phyloP scores from a whole-genome alignment of 1,284 basidiomycete species.

The Trichosporon coremiiforme region DNA sequence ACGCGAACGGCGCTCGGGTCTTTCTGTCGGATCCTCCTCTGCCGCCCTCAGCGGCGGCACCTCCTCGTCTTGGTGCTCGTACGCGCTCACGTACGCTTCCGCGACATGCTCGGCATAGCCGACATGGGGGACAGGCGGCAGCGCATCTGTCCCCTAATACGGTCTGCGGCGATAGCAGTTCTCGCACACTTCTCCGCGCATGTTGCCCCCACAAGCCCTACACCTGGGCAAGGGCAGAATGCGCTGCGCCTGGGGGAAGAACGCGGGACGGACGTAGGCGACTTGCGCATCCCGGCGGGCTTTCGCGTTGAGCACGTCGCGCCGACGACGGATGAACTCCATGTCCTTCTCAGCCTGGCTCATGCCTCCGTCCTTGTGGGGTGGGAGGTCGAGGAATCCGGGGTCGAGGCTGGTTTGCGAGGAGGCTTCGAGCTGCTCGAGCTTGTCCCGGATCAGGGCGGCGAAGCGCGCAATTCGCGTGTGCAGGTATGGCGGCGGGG shows the following conservation, averaged over 20 bases:
- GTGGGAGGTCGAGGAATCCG: slow-evolving; percentile 29
- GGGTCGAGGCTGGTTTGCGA: slow-evolving; percentile 35
- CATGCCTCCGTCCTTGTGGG: slow-evolving; percentile 28
- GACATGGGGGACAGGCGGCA: background rate
- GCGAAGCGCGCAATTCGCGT: slow-evolving; percentile 43
- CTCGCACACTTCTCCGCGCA: slow-evolving; percentile 8
- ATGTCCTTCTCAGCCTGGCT: slow-evolving; percentile 50
- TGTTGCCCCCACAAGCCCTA: background rate
- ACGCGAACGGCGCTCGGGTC: too few species aligned
- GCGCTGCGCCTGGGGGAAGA: slow-evolving; percentile 7
- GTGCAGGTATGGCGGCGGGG: slow-evolving; percentile 43
- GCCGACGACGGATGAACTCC: slow-evolving; percentile 46
- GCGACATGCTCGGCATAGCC: too few species aligned
- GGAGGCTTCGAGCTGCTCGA: slow-evolving; percentile 35
- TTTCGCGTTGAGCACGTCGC: slow-evolving; percentile 46
- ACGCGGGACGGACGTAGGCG: slow-evolving; percentile 5
- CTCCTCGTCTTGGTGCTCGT: too few species aligned
- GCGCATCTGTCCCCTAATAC: background rate
- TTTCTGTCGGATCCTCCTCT: too few species aligned
- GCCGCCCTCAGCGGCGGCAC: too few species aligned
- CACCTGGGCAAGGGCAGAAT: slow-evolving; percentile 11
- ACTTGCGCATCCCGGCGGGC: slow-evolving; percentile 25
- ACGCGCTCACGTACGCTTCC: too few species aligned
- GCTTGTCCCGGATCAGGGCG: slow-evolving; percentile 34
- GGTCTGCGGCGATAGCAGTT: slow-evolving; percentile 1